Evolutionary conservation across 495 filamentous ascomycete genomes (phyloP).

Genomic region (Monascus purpureus): DNA sequence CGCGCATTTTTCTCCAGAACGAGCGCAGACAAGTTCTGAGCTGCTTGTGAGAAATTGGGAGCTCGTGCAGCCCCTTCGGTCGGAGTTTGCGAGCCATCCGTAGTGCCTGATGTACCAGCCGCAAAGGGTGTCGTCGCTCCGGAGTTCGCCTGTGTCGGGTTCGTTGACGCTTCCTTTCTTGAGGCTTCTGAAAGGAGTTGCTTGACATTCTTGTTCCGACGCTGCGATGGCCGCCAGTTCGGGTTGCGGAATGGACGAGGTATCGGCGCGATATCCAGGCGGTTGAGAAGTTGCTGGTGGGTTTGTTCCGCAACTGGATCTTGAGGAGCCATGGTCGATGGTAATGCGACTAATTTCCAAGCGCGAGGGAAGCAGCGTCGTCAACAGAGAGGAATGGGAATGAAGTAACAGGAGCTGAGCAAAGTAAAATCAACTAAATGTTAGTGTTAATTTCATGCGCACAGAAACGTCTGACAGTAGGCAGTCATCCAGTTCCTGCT

Average conservation of each 20-base stretch:
- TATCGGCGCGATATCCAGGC: constrained; percentile 72
- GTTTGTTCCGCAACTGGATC: constrained; percentile 31
- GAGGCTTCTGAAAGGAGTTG: constrained; percentile 85
- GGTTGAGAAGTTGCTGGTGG: constrained; percentile 55
- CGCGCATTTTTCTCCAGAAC: constrained; percentile 63
- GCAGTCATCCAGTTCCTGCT: too few relatives aligned
- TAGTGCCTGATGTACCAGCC: constrained; percentile 37
- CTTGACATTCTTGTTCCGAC: constrained; percentile 97
- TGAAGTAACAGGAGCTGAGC: too few relatives aligned
- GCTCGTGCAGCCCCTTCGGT: constrained; percentile 35
- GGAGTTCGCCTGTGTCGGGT: constrained; percentile 70
- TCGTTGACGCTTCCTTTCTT: constrained; percentile 66
- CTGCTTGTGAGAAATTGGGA: constrained; percentile 69
- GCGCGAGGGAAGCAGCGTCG: neutral
- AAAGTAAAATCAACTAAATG: too few relatives aligned
- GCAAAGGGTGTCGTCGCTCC: constrained; percentile 60
- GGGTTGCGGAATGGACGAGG: constrained; percentile 78
- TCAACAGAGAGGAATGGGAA: neutral
- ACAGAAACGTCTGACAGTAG: too few relatives aligned
- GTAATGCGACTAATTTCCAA: neutral
- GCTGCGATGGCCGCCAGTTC: constrained; percentile 78
- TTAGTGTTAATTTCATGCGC: too few relatives aligned
- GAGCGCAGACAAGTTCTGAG: constrained; percentile 67
- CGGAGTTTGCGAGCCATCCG: constrained; percentile 42
- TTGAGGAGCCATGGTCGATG: constrained; percentile 28